Base-by-base conservation (phyloP, 1,139 yeast species). In the Tardiomyces blankii region DNA sequence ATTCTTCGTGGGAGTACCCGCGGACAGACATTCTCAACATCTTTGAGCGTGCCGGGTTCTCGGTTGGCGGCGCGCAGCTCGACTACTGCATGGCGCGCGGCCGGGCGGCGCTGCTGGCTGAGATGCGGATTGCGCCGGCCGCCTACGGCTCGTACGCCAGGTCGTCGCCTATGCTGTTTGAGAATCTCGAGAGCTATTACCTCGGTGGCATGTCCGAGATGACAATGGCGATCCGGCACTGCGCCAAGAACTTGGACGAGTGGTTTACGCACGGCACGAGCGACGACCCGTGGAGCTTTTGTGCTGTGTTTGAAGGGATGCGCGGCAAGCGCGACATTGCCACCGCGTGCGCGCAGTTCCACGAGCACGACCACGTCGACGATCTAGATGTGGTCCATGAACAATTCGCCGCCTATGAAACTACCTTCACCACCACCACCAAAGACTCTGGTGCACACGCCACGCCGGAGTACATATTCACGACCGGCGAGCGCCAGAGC, bases 201-300 rank as follows among this genome's bases (percentile, higher is more conserved):
- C 63, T 72, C 41, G 82, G 82, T 1, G 82, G 82, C 0, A 46
- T 74, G 6, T 63, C 66, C 18, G 80, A 75, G 42, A 69, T 76
- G 47, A 59, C 67, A 2, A 53, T 58, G 40, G 64, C 76, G 1
- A 61, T 69, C 2, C 50, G 61, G 7, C 56, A 52, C 19, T 77
- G 82, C 49, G 18, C 68, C 9, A 50, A 56, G 2, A 58, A 58
- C 5, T 53, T 76, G 30, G 51, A 65, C 14, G 25, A 42, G 0
- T 76, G 80, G 80, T 66, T 76, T 49, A 55, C 52, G 1, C 47
- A 58, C 6, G 63, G 61, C 0, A 45, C 61, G 0, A 54, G 58
- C 2, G 42, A 41, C 0, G 63, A 66, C 41, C 65, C 74, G 0
- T 72, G 76, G 75, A 47, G 54, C 3, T 53, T 77, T 1, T 75